Evolutionary conservation across 169 alveolate species (phyloP), one percentile per base, ranked within the genome.

Genomic region (Cryptosporidium xiaoi): DNA sequence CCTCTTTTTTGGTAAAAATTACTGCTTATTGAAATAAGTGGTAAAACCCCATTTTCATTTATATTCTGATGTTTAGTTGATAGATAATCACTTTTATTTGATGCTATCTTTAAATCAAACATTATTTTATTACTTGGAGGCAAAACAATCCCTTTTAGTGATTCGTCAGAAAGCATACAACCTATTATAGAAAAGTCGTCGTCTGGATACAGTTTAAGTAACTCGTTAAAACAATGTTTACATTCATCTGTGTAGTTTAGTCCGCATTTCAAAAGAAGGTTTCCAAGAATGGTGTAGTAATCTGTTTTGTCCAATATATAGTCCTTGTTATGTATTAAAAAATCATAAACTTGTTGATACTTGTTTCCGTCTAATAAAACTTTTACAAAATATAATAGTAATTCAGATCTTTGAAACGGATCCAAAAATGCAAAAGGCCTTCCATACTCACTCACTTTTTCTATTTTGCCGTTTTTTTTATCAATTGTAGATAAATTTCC

Each of bases 401-500:
- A 46, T 27, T 69, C 83, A 4, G 83, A 69, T 55, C 68, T 56
- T 69, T 69, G 83, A 53, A 69, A 53, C 6, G 83, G 67, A 3
- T 69, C 83, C 27, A 69, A 53, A 69, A 69, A 69, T 16, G 83
- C 16, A 53, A 69, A 69, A 12, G 51, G 51, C 5, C 13, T 18
- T 29, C 51, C 56, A 33, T 27, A 53, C 13, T 69, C 64, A 31
- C 40, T 24, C 20, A 8, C 82, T 4, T 48, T 36, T 7, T 16
- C 64, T 3, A 5, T 16, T n/a, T 53, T 53, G 13, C 1, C 48
- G 13, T 40, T 8, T n/a, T 7, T 18, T 18, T 1, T 36, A 55
- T 90, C 66, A 65, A 93, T 91, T 83, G 87, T 92, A 56, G 90
- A 92, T 33, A 83, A 82, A 56, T 85, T 66, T 29, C 92, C 91